Conservation (phyloP, 2,329 filamentous ascomycete genomes). For the Aureobasidium sp. region DNA sequence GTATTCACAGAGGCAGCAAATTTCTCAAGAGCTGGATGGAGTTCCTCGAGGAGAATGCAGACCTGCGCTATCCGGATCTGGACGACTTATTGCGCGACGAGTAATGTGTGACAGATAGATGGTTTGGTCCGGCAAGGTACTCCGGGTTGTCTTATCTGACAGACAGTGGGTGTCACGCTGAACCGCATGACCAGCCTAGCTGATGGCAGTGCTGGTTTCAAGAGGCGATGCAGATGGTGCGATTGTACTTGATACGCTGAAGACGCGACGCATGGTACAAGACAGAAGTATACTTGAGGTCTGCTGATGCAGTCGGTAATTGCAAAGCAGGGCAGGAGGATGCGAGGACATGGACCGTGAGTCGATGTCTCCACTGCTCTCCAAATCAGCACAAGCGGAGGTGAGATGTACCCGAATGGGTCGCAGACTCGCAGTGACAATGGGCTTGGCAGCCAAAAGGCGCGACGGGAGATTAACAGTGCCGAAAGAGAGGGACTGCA, state of each 20-base stretch:
- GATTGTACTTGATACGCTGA: constrained; percentile 2
- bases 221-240: background rate
- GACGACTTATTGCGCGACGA: constrained; percentile 31
- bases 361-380: constrained; percentile 1
- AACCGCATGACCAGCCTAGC: background rate
- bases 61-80: constrained; percentile 78
- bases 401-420: constrained; percentile 4
- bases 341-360: constrained; percentile 2
- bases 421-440: background rate
- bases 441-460: constrained; percentile 6
- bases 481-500: constrained; percentile 4
- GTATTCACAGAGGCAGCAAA: constrained; percentile 59
- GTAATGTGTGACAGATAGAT: constrained; percentile 6
- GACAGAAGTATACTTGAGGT: background rate
- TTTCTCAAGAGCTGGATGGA: constrained; percentile 91
- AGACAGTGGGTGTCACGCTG: background rate
- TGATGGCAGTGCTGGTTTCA: constrained; percentile 9
- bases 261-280: constrained; percentile 6
- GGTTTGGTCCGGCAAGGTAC: constrained; percentile 11
- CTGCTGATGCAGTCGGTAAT: constrained; percentile 4
- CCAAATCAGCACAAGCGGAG: background rate
- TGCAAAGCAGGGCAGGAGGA: constrained; percentile 8
- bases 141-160: constrained; percentile 2
- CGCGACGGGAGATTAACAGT: constrained; percentile 12
- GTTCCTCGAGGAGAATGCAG: constrained; percentile 81